These are phyloP conservation scores for Ilex aquifolium DNA, from an alignment of 257 asterid species.

Conservation along the genomic window DNA sequence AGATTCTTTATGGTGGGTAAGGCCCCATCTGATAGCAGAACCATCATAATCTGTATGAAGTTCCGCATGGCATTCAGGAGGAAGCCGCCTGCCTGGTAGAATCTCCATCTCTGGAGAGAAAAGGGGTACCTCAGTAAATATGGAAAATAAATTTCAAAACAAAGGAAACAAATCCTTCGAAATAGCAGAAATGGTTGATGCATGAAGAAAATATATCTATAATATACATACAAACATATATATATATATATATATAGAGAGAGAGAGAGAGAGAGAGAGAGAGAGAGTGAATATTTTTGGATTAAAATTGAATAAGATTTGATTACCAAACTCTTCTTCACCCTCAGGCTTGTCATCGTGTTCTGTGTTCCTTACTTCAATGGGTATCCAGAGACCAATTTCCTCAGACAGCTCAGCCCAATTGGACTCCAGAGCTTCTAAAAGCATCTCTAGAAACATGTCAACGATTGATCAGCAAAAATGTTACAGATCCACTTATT, in stretches of 20 bases:
- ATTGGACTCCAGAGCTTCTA: conserved; percentile 46
- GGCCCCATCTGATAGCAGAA: conserved; percentile 85
- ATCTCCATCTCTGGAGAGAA: conserved; percentile 44
- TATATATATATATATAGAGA: neutral
- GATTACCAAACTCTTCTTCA: conserved; percentile 67
- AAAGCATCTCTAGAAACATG: conserved; percentile 38
- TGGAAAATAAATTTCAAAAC: neutral
- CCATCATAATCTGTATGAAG: conserved; percentile 87
- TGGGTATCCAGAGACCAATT: conserved; percentile 86
- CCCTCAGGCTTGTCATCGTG: conserved; percentile 89
- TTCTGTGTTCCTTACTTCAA: conserved; percentile 46
- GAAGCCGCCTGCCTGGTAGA: conserved; percentile 72
- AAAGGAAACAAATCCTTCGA: neutral
- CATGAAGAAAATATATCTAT: too few species aligned
- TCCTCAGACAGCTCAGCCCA: conserved; percentile 66
- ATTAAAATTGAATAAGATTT: neutral
- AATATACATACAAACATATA: too few species aligned
- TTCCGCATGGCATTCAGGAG: conserved; percentile 76
- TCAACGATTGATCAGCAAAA: neutral
- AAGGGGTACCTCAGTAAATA: conserved; percentile 6
- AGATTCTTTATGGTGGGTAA: conserved; percentile 83
- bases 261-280: neutral
- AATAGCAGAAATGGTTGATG: too few species aligned
- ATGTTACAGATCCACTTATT: neutral
- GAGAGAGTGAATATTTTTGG: neutral